Evolutionary conservation across 257 asterid species (phyloP).

Genomic region (Mitragyna speciosa): DNA sequence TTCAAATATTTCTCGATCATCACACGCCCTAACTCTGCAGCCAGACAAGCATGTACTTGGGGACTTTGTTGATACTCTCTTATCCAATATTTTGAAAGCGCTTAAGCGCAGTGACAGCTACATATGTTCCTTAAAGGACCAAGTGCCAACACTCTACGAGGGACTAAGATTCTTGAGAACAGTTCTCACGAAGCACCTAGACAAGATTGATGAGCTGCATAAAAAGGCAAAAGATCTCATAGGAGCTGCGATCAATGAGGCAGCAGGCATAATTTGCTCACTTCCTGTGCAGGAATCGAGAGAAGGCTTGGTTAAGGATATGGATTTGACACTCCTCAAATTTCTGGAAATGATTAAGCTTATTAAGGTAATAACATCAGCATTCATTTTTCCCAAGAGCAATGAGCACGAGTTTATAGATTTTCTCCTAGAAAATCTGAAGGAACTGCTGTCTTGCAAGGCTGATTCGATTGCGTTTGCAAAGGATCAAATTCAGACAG

Average conservation of each 20-base stretch:
- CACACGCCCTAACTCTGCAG: neutral
- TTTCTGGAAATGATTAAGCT: neutral
- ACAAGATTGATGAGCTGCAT: neutral
- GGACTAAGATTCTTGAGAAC: neutral
- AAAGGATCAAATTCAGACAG: neutral
- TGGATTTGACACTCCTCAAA: neutral
- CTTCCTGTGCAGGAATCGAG: neutral
- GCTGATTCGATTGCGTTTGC: neutral
- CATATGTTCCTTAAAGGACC: neutral
- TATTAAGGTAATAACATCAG: neutral
- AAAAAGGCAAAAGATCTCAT: neutral
- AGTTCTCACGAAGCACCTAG: neutral
- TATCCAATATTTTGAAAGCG: neutral
- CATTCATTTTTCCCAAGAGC: neutral
- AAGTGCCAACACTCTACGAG: neutral
- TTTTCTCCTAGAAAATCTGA: conserved; percentile 1
- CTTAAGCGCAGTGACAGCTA: neutral
- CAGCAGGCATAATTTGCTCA: neutral
- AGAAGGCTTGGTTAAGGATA: neutral
- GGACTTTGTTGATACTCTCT: neutral
- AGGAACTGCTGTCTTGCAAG: neutral
- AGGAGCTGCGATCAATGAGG: neutral
- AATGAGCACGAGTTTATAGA: neutral
- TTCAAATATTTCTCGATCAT: neutral
- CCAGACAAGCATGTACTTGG: neutral